Base-by-base conservation (phyloP, 176 grass and related monocot species). In the Areca catechu region DNA sequence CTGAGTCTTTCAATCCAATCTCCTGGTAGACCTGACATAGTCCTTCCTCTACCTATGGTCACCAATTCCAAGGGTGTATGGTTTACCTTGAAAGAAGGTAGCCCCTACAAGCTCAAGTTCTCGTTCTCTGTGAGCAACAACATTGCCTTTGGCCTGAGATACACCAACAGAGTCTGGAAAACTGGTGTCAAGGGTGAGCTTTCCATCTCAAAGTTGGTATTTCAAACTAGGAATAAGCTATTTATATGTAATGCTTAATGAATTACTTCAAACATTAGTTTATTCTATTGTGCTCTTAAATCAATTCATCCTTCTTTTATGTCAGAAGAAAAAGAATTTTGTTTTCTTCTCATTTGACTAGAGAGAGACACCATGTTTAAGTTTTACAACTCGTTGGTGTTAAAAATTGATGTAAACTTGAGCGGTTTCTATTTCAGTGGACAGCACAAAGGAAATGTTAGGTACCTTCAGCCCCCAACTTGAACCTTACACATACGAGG, bases 121-220 rank as follows among this genome's bases (percentile, higher is more conserved):
- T 75, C 81, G 76, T 93, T 98, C 66, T 77, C 78, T 30, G 84
- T 98, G 72, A 75, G 29, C 75, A 83, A 86, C 76, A 98, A 98
- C 70, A 98, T 98, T 62, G 94, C 93, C 72, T 92, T 88, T 61
- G 94, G 94, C 56, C 84, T 98, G 55, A 80, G 76, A 12, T 98
- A 98, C 78, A 89, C 88, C 62, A 98, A 93, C 81, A 80, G 79
- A 43, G 94, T 98, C 62, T 98, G 94, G 94, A 98, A 98, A 74
- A 85, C 88, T 15, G 88, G 84, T 19, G 20, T 98, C 66, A 92
- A 80, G 74, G 94, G 94, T 89, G 64, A 27, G 43, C 9, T 49
- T 28, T 22, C 34, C 34, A 43, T 12, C 34, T 43, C 34, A 43
- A 43, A 43, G 34, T 43, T 43, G 34, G 34, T 1, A 14, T 43